Base-by-base conservation (phyloP, 306 rosid genomes). In the Malus fusca region DNA sequence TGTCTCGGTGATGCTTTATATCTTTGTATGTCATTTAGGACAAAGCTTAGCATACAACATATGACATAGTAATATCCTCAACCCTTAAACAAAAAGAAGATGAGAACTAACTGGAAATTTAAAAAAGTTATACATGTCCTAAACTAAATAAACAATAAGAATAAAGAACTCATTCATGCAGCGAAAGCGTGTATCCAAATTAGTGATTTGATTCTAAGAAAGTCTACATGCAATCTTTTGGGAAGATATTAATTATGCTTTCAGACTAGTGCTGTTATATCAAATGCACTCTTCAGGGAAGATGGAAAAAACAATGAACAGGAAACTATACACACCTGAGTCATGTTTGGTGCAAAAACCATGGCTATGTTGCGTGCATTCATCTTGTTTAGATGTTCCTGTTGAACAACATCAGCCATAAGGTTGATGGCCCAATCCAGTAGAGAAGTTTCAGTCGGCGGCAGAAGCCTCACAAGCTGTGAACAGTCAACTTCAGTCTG, bases 341-440 rank as follows among this genome's bases (percentile, higher is more conserved):
- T 94, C 98, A 94, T 94, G 86, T 94, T 94, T 25, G 98, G 98
- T 8, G 98, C 97, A 79, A 94, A 94, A 90, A 94, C 96, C 97
- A 90, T 87, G 75, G 97, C 97, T 15, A 94, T 80, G 71, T 94
- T 94, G 76, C 85, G 91, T 3, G 90, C 97, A 15, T 90, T 92
- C 98, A 91, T 94, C 88, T 90, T 94, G 89, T 94, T 91, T 43
- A 88, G 75, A 81, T 88, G 78, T 84, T 91, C 96, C 21, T 85
- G 86, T 69, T 87, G 82, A 65, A 87, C 98, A 76, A 94, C 97
- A 82, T 94, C 98, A 69, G 93, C 89, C 98, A 94, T 94, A 75
- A 94, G 84, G 85, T 91, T 92, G 87, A 91, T 76, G 81, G 93
- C 94, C 98, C 97, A 94, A 71, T 91, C 97, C 77, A 94, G 80